Conservation (phyloP, 2,329 filamentous ascomycete species). For the Neophaeococcomyces mojaviensis region DNA sequence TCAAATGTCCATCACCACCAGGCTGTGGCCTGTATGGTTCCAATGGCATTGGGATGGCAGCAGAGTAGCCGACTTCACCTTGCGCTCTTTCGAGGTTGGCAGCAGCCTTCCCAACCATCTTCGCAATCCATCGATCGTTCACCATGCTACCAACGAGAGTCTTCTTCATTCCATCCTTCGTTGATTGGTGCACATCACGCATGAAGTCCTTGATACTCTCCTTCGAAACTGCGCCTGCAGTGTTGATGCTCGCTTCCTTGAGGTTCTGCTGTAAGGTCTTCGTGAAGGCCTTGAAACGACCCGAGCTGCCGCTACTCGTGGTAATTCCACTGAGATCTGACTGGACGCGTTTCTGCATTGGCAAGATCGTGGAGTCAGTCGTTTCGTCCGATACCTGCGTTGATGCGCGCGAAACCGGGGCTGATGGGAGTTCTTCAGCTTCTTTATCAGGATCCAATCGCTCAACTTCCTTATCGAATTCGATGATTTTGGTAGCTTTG, state of each 20-base stretch:
- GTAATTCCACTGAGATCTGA: neutral
- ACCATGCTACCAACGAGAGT: slow-evolving; percentile 39
- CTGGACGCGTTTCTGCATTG: neutral
- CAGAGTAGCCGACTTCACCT: slow-evolving; percentile 46
- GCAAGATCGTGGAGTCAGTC: neutral
- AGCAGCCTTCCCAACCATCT: slow-evolving; percentile 45
- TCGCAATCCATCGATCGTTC: slow-evolving; percentile 50
- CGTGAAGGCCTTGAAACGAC: slow-evolving; percentile 8
- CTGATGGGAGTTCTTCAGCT: too few relatives aligned
- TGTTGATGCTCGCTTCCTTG: neutral
- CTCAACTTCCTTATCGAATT: slow-evolving; percentile 40
- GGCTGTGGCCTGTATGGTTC: slow-evolving; percentile 25
- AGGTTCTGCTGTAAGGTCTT: slow-evolving; percentile 3
- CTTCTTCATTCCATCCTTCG: slow-evolving; percentile 42
- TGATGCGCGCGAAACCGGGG: neutral
- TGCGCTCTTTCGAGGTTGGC: slow-evolving; percentile 42
- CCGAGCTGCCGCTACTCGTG: neutral
- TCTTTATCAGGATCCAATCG: slow-evolving; percentile 20
- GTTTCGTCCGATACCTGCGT: neutral
- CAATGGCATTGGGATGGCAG: slow-evolving; percentile 39
- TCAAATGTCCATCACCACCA: slow-evolving; percentile 3
- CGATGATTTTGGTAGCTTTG: slow-evolving; percentile 52
- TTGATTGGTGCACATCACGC: slow-evolving; percentile 26
- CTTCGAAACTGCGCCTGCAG: slow-evolving; percentile 14
- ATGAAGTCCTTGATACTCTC: slow-evolving; percentile 26